Evolutionary conservation across 2,329 filamentous ascomycete species (phyloP).

Genomic region (Colletotrichum orbiculare): DNA sequence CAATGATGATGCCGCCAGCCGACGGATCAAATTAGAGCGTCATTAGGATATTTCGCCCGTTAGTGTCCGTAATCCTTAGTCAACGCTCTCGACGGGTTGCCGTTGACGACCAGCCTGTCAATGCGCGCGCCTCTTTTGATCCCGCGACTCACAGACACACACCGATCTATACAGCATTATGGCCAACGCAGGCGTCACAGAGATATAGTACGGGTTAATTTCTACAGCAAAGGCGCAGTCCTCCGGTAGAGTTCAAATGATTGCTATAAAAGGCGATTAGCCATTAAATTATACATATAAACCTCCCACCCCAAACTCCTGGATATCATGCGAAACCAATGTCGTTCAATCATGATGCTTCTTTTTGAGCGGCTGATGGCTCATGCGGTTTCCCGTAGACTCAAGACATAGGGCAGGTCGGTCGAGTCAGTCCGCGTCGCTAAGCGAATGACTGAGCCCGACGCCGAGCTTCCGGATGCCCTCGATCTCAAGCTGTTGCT

Average conservation of each 20-base stretch:
- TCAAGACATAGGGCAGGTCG: conserved; percentile 49
- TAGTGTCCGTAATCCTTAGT: no score
- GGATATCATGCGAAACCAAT: conserved; percentile 32
- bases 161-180: no score
- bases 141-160: no score
- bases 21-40: no score
- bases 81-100: no score
- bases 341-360: conserved; percentile 32
- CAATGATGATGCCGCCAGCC: no score
- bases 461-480: conserved; percentile 46
- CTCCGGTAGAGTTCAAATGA: neutral
- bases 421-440: conserved; percentile 49
- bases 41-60: no score
- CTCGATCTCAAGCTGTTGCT: conserved; percentile 53
- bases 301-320: conserved; percentile 25
- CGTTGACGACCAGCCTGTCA: no score
- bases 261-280: conserved; percentile 15
- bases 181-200: no score
- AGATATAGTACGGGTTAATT: no score
- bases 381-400: conserved; percentile 35
- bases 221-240: neutral
- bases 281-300: conserved; percentile 28
- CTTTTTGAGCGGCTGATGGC: neutral
- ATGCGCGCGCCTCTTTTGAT: no score
- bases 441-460: conserved; percentile 60